Percentiles rank a stretch among this genome's conserved stretches.
These are phyloP conservation scores for Tricholoma sp. DNA, from an alignment of 768 basidiomycete species.

Conservation along the genomic window DNA sequence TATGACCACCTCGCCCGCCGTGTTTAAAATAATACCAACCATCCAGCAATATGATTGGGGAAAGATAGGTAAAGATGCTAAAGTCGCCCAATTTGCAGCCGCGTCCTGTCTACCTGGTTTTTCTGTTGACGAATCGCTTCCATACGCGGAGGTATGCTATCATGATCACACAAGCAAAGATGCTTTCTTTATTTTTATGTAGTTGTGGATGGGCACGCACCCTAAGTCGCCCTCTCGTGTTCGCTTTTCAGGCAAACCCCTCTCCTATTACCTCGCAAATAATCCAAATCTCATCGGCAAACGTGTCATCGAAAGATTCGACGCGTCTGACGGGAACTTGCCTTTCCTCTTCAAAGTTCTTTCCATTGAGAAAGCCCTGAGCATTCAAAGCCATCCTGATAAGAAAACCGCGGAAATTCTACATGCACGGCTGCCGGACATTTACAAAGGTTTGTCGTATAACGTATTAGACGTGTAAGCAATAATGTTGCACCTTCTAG, in stretches of 20 bases:
- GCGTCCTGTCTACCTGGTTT: constrained; percentile 61
- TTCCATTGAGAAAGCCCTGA: constrained; percentile 83
- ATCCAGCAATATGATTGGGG: constrained; percentile 96
- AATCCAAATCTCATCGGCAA: constrained; percentile 68
- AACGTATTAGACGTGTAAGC: constrained; percentile 3
- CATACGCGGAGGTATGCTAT: constrained; percentile 85
- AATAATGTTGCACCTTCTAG: constrained; percentile 31
- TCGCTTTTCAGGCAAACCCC: constrained; percentile 30
- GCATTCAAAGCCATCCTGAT: constrained; percentile 91
- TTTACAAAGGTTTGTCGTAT: constrained; percentile 75
- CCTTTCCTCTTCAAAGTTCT: constrained; percentile 94
- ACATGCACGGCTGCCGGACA: constrained; percentile 62
- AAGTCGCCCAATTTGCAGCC: constrained; percentile 82
- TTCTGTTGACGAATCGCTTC: constrained; percentile 58
- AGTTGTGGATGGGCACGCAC: constrained; percentile 99
- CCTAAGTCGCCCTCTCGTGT: constrained; percentile 52
- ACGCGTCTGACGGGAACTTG: constrained; percentile 58
- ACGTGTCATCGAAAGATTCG: constrained; percentile 48
- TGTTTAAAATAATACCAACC: constrained; percentile 82
- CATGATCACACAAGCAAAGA: not conserved
- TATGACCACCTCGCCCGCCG: constrained; percentile 17
- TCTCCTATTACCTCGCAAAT: constrained; percentile 56
- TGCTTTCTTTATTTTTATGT: constrained; percentile 11
- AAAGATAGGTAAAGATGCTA: constrained; percentile 70
- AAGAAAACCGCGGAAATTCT: constrained; percentile 72